Percentiles rank a stretch among this genome's conserved stretches.
phyloP scores from a whole-genome alignment of 495 filamentous ascomycete genomes.

The Parmelia sp. region DNA sequence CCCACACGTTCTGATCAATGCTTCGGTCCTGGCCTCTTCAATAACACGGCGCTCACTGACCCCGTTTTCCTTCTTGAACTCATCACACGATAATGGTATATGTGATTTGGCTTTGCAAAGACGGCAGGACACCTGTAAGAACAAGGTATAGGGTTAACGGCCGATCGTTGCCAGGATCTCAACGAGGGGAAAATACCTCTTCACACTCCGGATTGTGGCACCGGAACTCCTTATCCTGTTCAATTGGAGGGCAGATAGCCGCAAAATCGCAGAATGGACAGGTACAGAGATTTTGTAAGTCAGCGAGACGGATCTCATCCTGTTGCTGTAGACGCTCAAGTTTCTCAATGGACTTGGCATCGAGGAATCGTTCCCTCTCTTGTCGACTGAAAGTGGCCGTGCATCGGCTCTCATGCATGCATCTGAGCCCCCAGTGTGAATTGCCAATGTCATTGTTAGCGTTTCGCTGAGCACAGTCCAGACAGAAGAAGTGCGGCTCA shows the following conservation, averaged over 20 bases:
- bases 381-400: constrained; percentile 42
- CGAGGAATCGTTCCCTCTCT: constrained; percentile 51
- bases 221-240: constrained; percentile 67
- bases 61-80: constrained; percentile 55
- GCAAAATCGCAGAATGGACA: constrained; percentile 85
- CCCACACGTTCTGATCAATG: constrained; percentile 57
- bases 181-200: constrained; percentile 18
- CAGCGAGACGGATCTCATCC: constrained; percentile 56
- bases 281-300: constrained; percentile 56
- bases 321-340: constrained; percentile 66
- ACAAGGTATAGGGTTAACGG: constrained; percentile 8
- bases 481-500: constrained; percentile 62
- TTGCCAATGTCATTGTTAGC: constrained; percentile 63
- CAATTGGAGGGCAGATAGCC: constrained; percentile 59
- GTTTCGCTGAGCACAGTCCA: constrained; percentile 53
- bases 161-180: neutral
- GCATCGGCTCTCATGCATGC: constrained; percentile 49
- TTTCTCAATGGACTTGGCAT: constrained; percentile 47
- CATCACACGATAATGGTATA: constrained; percentile 66
- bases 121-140: constrained; percentile 56
- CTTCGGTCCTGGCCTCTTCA: constrained; percentile 79
- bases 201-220: constrained; percentile 63
- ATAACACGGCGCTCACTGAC: constrained; percentile 56
- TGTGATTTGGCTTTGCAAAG: constrained; percentile 66
- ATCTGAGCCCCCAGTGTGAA: constrained; percentile 52